These are phyloP conservation scores for Pulveroboletus sp. DNA, from an alignment of 768 basidiomycete species.

Conservation along the genomic window DNA sequence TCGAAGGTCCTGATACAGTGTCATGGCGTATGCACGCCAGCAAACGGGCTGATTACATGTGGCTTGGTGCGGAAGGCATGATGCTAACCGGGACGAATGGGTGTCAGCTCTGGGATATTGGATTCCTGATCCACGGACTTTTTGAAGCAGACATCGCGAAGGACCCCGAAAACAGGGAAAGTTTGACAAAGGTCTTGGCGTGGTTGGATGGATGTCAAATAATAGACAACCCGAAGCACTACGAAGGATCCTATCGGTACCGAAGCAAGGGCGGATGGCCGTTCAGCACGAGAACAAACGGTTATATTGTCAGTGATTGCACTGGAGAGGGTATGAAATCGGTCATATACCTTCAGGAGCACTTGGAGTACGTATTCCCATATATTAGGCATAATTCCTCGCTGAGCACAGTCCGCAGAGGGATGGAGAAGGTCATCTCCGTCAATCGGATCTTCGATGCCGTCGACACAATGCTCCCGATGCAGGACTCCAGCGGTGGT, in stretches of 20 bases:
- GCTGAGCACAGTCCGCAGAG: conserved; percentile 40
- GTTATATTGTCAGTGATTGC: conserved; percentile 94
- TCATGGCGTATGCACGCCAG: conserved; percentile 72
- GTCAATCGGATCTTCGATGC: conserved; percentile 77
- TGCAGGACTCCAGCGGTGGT: conserved; percentile 87
- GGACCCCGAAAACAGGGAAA: conserved; percentile 63
- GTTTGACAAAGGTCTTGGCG: conserved; percentile 55
- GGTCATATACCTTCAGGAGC: conserved; percentile 79
- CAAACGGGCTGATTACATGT: conserved; percentile 89
- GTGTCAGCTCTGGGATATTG: conserved; percentile 90
- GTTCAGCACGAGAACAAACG: conserved; percentile 89
- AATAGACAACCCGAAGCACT: conserved; percentile 62
- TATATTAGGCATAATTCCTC: neutral
- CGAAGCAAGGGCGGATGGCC: conserved; percentile 69
- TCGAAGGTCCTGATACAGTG: conserved; percentile 73
- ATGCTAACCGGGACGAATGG: conserved; percentile 96
- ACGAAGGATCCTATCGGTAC: conserved; percentile 60
- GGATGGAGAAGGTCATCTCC: conserved; percentile 70
- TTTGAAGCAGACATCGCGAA: conserved; percentile 82
- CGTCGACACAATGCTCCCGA: conserved; percentile 76
- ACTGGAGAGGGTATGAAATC: conserved; percentile 93
- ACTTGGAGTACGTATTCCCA: conserved; percentile 57
- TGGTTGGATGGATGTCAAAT: conserved; percentile 79
- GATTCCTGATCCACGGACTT: conserved; percentile 88
- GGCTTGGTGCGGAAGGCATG: conserved; percentile 87